Base-by-base conservation (phyloP, 129 eudicot genomes). In the Gnaphalium uliginosum region DNA sequence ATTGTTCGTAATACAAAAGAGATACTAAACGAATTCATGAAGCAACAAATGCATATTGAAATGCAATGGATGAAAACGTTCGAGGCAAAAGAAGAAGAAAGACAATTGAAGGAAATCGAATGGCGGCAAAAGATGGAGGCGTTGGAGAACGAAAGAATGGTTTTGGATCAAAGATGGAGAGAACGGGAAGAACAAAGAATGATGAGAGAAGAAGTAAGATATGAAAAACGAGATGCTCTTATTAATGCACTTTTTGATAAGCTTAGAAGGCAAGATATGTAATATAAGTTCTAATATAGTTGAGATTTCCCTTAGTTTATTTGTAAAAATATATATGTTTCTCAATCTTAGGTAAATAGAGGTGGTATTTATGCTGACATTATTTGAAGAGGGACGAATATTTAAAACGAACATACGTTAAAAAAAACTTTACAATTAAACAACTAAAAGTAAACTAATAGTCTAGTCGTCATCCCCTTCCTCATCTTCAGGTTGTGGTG, bases 41-140 rank as follows among this genome's bases (percentile, higher is more conserved):
- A 74, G 78, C 90, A 90, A 63, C 97, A 93, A 56, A 70, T 78
- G 84, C 77, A 86, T 21, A 85, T 87, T 79, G 98, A 93, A 56
- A 76, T 61, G 80, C 83, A 84, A 35, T 93, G 96, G 98, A 54
- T 86, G 76, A 85, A 76, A 68, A 77, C 85, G 1, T 87, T 82
- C 24, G 97, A 90, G 79, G 89, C 81, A 10, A 84, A 86, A 67
- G 98, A 90, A 68, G 97, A 90, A 77, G 96, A 90, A 79, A 85
- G 97, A 75, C 81, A 83, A 62, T 18, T 70, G 64, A 87, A 72
- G 81, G 98, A 93, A 75, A 85, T 83, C 76, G 91, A 88, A 78
- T 93, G 96, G 96, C 79, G 92, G 25, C 89, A 83, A 24, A 90
- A 72, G 29, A 90, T 90, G 96, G 91, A 82, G 76, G 86, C 83